Base-by-base conservation (phyloP, 768 basidiomycete genomes). In the Lentinus brumalis region DNA sequence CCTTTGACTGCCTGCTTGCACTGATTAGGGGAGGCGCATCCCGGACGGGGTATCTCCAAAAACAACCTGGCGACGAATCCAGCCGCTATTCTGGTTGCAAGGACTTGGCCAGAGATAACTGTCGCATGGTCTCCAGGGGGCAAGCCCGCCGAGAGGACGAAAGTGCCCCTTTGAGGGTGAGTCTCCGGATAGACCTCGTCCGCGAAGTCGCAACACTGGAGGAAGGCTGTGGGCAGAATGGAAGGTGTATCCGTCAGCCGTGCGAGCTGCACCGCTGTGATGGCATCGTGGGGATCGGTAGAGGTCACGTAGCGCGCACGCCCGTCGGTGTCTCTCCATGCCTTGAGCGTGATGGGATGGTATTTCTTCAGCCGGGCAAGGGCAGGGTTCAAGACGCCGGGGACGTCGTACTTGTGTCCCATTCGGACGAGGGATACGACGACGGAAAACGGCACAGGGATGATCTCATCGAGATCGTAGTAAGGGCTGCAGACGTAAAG, bases 351-450 rank as follows among this genome's bases (percentile, higher is more conserved):
- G 18, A 53, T 32, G 3, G 62, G 30, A 29, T 59, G 60, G 45
- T 21, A 57, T 44, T 40, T 53, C 46, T 41, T 53, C 6, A 60
- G 52, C 7, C 45, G 51, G 5, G 46, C 10, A 14, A 61, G 53
- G 16, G 47, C 60, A 15, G 46, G 32, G 29, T 61, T 31, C 16
- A 41, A 31, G 6, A 61, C 8, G 10, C 38, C 41, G 42, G 50
- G 54, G 8, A 62, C 42, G 16, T 31, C 44, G 39, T 62, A 62
- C 40, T 62, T 62, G 41, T 62, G 55, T 0, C 30, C 32, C 39
- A 62, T 45, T 21, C 61, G 56, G 44, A 57, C 39, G 50, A 62
- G 56, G 5, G 61, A 18, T 3, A 44, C 50, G 8, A 52, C 30
- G 5, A 38, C 7, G 7, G 16, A 1, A 41, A 57, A 60, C 0